Evolutionary conservation across 768 basidiomycete genomes (phyloP), one percentile per base, ranked within the genome.

Genomic region (Pleurotus eryngii): DNA sequence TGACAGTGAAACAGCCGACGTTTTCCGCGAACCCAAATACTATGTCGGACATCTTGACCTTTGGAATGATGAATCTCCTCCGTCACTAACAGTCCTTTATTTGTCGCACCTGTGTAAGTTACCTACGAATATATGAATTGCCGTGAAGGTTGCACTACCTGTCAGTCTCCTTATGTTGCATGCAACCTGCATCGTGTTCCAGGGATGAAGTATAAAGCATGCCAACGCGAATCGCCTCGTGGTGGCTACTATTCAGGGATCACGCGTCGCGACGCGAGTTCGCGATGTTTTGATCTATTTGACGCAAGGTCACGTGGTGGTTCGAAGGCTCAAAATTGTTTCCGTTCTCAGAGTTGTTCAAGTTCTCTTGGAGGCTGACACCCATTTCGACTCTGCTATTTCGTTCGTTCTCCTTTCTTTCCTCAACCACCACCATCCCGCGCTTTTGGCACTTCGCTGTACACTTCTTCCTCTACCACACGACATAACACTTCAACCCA

Each of bases 301-400:
- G 51, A 49, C 43, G 40, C 35, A 38, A 47, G 55, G 46, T 51
- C 63, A 64, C 57, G 63, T 64, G 64, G 57, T 54, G 54, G 39
- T 64, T 62, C 64, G 63, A 64, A 60, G 38, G 51, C 59, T 62
- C 66, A 57, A 60, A 60, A 51, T 51, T 60, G 47, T 42, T 55
- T 65, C 57, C 47, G 59, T 50, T 61, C 39, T 42, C 11, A 35
- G 30, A 35, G 30, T 35, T 46, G 39, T 61, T 58, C 58, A 61
- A 57, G 61, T 61, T 68, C 65, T 64, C 56, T 67, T 67, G 43
- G 58, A 50, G 59, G 59, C 59, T 60, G 59, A 59, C 65, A 50
- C 66, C 59, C 58, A 62, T 63, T 60, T 74, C 68, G 69, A 69
- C 74, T 69, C 71, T 73, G 60, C 64, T 58, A 55, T 64, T 66